Conservation (phyloP, 1,284 basidiomycete species). For the Volvariella volvacea region DNA sequence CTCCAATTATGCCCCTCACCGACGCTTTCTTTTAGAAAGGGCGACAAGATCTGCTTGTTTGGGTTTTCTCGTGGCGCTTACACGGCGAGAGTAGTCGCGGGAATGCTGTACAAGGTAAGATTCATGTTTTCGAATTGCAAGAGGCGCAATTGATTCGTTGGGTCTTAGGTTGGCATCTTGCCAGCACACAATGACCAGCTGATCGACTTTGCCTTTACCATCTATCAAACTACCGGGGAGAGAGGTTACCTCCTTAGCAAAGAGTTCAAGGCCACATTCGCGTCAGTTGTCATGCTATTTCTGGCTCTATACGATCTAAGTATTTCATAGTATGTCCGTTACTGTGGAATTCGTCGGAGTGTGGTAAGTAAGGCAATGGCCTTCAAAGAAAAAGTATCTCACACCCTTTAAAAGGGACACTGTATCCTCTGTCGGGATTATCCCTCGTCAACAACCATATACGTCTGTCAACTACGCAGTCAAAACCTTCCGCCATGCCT, state of each 20-base stretch:
- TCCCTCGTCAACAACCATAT: slow-evolving; percentile 15
- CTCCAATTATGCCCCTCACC: neutral
- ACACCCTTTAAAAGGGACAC: slow-evolving; percentile 14
- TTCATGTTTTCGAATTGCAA: neutral
- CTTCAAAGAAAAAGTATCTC: no score
- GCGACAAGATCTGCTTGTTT: slow-evolving; percentile 14
- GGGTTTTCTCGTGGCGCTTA: slow-evolving; percentile 15
- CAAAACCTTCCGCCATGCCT: slow-evolving; percentile 18
- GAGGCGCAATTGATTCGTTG: neutral
- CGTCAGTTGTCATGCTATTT: slow-evolving; percentile 10
- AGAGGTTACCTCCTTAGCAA: slow-evolving; percentile 15
- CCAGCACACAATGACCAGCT: slow-evolving; percentile 12
- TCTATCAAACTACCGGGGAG: slow-evolving; percentile 16
- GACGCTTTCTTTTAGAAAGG: slow-evolving; percentile 6
- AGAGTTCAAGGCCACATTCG: slow-evolving; percentile 16
- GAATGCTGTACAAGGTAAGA: slow-evolving; percentile 15
- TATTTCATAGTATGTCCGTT: slow-evolving; percentile 10
- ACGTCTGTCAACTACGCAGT: slow-evolving; percentile 17
- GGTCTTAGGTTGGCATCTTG: slow-evolving; percentile 11
- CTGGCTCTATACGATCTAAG: neutral
- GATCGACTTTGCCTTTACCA: slow-evolving; percentile 15
- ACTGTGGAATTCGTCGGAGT: slow-evolving; percentile 19
- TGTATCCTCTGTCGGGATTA: slow-evolving; percentile 20
- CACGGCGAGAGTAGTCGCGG: slow-evolving; percentile 13
- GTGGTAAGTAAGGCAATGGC: slow-evolving; percentile 12